phyloP scores from a whole-genome alignment of 1,284 basidiomycete genomes.

The Entoloma clypeatum region DNA sequence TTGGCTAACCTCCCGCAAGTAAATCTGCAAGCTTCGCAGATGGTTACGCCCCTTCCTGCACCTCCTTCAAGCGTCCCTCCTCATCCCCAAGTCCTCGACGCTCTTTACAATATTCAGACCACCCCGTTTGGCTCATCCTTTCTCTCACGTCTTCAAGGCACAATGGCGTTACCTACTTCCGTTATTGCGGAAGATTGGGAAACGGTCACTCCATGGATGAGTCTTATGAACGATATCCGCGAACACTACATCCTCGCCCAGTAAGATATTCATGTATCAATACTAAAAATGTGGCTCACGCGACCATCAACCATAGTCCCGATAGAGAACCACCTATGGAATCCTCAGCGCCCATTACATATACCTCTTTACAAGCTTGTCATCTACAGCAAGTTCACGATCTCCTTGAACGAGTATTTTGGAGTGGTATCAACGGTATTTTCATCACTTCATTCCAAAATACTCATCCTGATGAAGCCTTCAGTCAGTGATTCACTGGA shows the following conservation, averaged over 20 bases:
- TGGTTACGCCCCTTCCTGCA: constrained; percentile 24
- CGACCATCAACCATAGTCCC: constrained; percentile 39
- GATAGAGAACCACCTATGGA: constrained; percentile 43
- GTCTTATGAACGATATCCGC: constrained; percentile 65
- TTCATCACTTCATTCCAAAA: constrained; percentile 4
- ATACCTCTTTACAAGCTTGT: constrained; percentile 51
- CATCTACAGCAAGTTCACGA: constrained; percentile 71
- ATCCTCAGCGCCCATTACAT: constrained; percentile 51
- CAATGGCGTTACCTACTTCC: constrained; percentile 26
- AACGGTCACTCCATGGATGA: constrained; percentile 64
- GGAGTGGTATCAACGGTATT: constrained; percentile 69
- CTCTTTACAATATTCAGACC: constrained; percentile 50
- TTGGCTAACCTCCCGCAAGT: constrained; percentile 23
- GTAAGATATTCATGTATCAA: constrained; percentile 37
- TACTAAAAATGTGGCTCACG: constrained; percentile 12
- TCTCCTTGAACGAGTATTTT: constrained; percentile 60
- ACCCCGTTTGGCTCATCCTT: constrained; percentile 65
- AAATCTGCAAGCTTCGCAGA: constrained; percentile 14
- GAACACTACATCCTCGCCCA: constrained; percentile 57
- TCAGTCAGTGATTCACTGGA: constrained; percentile 68
- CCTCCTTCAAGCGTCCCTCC: constrained; percentile 21
- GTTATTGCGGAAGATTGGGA: constrained; percentile 67
- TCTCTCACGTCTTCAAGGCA: constrained; percentile 53
- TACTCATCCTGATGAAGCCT: constrained; percentile 8
- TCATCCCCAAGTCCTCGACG: constrained; percentile 47